Percentiles rank a stretch among this genome's conserved stretches.
phyloP scores from a whole-genome alignment of 176 grass and related monocot genomes.

The Oryza officinalis region DNA sequence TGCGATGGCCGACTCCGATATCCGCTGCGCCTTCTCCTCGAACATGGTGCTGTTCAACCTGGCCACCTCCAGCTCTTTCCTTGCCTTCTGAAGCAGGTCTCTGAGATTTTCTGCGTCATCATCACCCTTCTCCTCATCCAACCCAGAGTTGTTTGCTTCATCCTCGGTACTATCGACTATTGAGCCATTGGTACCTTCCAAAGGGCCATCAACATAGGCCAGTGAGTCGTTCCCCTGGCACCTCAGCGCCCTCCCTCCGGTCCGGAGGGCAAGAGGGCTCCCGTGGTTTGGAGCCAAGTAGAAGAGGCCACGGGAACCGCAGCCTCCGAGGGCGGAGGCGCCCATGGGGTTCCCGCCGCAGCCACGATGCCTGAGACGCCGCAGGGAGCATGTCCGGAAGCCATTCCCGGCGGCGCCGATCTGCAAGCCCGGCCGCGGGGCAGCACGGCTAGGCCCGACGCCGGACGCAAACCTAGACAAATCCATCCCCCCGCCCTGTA shows the following conservation, averaged over 20 bases:
- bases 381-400: slow-evolving; percentile 27
- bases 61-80: slow-evolving; percentile 73
- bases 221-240: slow-evolving; percentile 74
- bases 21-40: slow-evolving; percentile 79
- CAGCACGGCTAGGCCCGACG: slow-evolving; percentile 31
- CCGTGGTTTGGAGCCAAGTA: neutral
- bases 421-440: slow-evolving; percentile 23
- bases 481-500: slow-evolving; percentile 47
- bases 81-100: slow-evolving; percentile 55
- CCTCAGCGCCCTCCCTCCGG: neutral
- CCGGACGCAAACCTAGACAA: slow-evolving; percentile 48
- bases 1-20: slow-evolving; percentile 84
- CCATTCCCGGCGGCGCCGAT: slow-evolving; percentile 37
- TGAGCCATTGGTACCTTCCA: slow-evolving; percentile 37
- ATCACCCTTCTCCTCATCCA: slow-evolving; percentile 49
- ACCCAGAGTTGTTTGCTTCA: neutral
- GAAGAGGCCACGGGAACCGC: neutral
- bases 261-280: neutral
- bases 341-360: slow-evolving; percentile 27
- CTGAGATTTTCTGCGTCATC: slow-evolving; percentile 46
- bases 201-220: slow-evolving; percentile 52
- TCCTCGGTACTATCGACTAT: neutral
- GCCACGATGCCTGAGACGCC: slow-evolving; percentile 23
- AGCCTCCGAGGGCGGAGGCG: slow-evolving; percentile 35
- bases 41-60: slow-evolving; percentile 85